Evolutionary conservation across 108 stramenopile genomes (phyloP), one percentile per base, ranked within the genome.

Genomic region (Fistulifera solaris): DNA sequence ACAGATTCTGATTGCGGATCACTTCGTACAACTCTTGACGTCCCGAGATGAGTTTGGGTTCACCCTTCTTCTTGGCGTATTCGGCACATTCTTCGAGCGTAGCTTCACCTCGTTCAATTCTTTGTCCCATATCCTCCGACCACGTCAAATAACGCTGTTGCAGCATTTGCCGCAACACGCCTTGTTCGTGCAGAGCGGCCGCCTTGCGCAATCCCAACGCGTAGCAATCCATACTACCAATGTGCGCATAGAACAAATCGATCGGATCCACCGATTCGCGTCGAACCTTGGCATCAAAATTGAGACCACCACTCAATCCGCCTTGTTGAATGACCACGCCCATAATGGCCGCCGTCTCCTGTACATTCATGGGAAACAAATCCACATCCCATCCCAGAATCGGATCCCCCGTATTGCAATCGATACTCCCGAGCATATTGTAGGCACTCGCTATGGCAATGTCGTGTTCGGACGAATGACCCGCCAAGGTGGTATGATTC

Each of bases 251-350:
- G 62, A 78, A 78, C 27, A 83, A 40, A 50, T 83, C 81, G n/a
- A 63, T 63, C 11, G 60, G 67, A 38, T 78, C 77, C 18, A 76
- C 76, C 39, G 65, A 67, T 52, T 83, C 81, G 10, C 81, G 71
- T 21, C 81, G 71, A 12, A 76, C 77, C 63, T 83, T 83, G 58
- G 71, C 72, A 56, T 83, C 81, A 71, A 83, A 83, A 71, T 83
- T 83, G 27, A 83, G 52, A 4, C 81, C 81, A 10, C 81, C 81
- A 2, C 68, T 61, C 16, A 83, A 56, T 5, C 81, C 81, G 18
- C 72, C 81, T 54, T 76, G 72, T 25, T 75, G 71, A 13, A 83
- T 44, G 1, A 83, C 49, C 17, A 66, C 52, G 15, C 51, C 43
- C 75, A 78, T 78, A 50, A 78, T 63, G 5, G 73, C 59, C 7